These are phyloP conservation scores for Raffaelea albimanens DNA, from an alignment of 2,329 filamentous ascomycete genomes.

Conservation along the genomic window DNA sequence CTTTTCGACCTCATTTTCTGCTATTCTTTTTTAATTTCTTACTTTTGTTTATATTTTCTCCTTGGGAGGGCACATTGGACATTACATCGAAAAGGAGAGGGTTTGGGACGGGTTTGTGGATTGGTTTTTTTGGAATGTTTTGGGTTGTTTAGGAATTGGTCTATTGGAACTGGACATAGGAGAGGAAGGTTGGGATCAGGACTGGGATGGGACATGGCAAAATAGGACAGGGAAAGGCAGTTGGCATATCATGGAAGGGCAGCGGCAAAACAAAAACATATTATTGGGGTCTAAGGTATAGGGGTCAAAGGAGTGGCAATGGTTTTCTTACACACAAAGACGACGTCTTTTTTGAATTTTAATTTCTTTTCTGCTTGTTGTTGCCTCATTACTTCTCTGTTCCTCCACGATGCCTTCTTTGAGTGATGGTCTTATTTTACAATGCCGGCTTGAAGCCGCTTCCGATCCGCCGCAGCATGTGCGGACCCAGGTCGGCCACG, in stretches of 20 bases:
- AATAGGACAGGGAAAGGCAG: too few relatives aligned
- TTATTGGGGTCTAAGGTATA: too few relatives aligned
- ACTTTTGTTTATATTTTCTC: background rate
- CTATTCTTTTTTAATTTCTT: background rate
- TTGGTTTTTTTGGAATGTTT: background rate
- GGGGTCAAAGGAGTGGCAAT: too few relatives aligned
- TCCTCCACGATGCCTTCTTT: too few relatives aligned
- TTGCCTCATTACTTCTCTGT: too few relatives aligned
- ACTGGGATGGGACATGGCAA: background rate
- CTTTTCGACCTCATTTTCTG: background rate
- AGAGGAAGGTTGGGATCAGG: background rate
- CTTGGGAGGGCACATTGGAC: background rate
- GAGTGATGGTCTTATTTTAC: background rate
- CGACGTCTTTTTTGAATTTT: too few relatives aligned
- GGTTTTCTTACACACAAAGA: too few relatives aligned
- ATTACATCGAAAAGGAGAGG: background rate
- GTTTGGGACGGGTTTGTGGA: too few relatives aligned
- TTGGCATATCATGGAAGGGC: too few relatives aligned
- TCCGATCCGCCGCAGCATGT: conserved; percentile 19
- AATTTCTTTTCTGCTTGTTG: background rate
- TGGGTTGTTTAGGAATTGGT: background rate
- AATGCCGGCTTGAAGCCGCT: conserved; percentile 1
- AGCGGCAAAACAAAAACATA: background rate
- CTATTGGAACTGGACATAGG: background rate
- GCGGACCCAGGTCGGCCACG: conserved; percentile 25